A percentile compares a stretch with the other conserved stretches of the same genome.
Evolutionary conservation across 2,329 filamentous ascomycete genomes (phyloP).

Genomic region (Arthrinium phaeospermum): DNA sequence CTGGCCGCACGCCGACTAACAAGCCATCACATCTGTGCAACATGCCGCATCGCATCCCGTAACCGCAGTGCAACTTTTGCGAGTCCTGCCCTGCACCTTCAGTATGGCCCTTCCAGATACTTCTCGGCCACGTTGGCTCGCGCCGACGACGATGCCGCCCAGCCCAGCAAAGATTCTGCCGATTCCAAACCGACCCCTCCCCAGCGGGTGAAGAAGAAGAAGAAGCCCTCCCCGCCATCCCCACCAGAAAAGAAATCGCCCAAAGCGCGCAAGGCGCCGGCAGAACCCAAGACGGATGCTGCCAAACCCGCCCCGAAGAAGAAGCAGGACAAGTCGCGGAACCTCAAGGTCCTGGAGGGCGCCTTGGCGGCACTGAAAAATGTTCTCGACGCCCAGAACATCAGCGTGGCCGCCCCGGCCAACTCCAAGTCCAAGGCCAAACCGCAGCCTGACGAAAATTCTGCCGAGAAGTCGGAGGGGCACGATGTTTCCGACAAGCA

Average conservation of each 20-base stretch:
- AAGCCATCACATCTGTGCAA: constrained; percentile 35
- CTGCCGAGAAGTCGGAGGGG: neutral
- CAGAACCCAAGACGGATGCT: constrained; percentile 23
- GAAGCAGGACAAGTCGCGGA: constrained; percentile 28
- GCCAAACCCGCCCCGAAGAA: neutral
- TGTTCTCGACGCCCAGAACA: constrained; percentile 42
- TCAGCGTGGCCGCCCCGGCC: constrained; percentile 27
- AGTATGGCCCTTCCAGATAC: neutral
- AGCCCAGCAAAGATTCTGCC: neutral
- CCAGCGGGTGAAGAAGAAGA: constrained; percentile 28
- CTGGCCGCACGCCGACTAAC: constrained; percentile 35
- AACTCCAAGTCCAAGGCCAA: too few species aligned
- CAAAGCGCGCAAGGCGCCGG: constrained; percentile 27
- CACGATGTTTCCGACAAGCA: neutral
- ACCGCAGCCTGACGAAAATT: too few species aligned
- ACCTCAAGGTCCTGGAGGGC: constrained; percentile 42
- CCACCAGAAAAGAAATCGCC: constrained; percentile 21
- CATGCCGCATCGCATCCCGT: constrained; percentile 31
- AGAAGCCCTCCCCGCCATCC: constrained; percentile 19
- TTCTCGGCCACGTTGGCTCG: constrained; percentile 22
- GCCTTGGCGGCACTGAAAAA: constrained; percentile 45
- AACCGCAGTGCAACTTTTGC: neutral
- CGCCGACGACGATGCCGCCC: constrained; percentile 14
- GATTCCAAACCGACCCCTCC: constrained; percentile 21
- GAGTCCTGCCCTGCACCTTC: constrained; percentile 7